These are phyloP conservation scores for Neonothopanus nambi DNA, from an alignment of 1,284 basidiomycete species.

Conservation along the genomic window DNA sequence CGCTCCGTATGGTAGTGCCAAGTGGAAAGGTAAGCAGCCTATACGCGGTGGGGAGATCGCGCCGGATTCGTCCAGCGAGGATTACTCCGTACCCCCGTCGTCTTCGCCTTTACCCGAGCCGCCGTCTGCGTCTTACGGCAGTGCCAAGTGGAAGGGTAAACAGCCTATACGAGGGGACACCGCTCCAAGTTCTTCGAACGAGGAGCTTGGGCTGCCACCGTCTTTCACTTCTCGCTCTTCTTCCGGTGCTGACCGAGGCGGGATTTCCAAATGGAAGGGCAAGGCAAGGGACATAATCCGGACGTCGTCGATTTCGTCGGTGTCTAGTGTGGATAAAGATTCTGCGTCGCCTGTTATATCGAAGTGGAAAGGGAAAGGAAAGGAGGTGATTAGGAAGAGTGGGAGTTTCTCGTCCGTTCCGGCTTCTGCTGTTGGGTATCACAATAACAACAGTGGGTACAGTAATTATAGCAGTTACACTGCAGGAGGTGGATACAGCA, in stretches of 20 bases:
- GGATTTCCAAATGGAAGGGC: slow-evolving; percentile 7
- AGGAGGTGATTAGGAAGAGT: not conserved
- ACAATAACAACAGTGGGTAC: too few species aligned
- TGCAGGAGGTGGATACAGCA: too few species aligned
- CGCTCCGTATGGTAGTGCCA: not conserved
- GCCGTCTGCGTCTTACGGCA: not conserved
- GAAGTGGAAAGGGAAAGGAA: not conserved
- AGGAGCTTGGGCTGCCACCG: slow-evolving; percentile 9
- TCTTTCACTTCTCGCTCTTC: slow-evolving; percentile 10
- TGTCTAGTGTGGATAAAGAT: slow-evolving; percentile 4
- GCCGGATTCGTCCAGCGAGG: not conserved
- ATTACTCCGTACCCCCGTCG: too few species aligned
- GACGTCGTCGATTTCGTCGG: slow-evolving; percentile 5
- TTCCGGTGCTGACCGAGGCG: not conserved
- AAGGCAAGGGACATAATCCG: not conserved
- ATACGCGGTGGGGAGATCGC: not conserved
- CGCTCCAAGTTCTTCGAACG: not conserved
- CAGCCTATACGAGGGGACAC: not conserved
- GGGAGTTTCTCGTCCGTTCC: not conserved
- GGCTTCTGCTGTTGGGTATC: too few species aligned
- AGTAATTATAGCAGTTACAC: too few species aligned
- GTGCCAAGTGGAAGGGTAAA: slow-evolving; percentile 1
- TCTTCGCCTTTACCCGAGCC: too few species aligned
- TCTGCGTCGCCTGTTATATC: not conserved
- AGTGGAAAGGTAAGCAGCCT: not conserved